Percentiles rank a stretch among this genome's conserved stretches.
These are phyloP conservation scores for Arthrobotrys iridis DNA, from an alignment of 2,329 filamentous ascomycete genomes.

Conservation along the genomic window DNA sequence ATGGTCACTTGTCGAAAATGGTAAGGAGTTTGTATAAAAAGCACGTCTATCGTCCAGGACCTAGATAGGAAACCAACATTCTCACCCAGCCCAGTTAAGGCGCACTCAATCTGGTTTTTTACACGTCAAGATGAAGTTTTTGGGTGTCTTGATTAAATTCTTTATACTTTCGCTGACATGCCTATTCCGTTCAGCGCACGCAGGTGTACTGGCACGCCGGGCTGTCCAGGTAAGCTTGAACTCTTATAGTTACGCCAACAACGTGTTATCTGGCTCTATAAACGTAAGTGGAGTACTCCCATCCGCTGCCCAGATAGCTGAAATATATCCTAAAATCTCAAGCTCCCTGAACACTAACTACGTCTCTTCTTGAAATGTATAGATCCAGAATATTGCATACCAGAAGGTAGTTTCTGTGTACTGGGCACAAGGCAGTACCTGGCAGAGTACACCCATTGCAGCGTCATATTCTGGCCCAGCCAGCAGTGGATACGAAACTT, in stretches of 20 bases:
- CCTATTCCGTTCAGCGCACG: conserved; percentile 20
- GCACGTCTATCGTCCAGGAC: conserved; percentile 16
- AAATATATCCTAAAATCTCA: background rate
- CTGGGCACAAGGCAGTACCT: conserved; percentile 57
- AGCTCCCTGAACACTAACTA: background rate
- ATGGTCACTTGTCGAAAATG: background rate
- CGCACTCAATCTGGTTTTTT: conserved; percentile 1
- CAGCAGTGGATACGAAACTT: conserved; percentile 57
- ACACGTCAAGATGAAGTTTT: conserved; percentile 14
- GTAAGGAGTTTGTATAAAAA: conserved; percentile 17
- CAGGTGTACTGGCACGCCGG: conserved; percentile 53
- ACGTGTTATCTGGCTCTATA: conserved; percentile 58
- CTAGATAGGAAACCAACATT: background rate
- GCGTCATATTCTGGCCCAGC: conserved; percentile 55
- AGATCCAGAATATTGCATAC: conserved; percentile 59
- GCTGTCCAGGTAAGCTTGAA: conserved; percentile 56
- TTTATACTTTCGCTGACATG: conserved; percentile 14
- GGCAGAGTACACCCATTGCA: conserved; percentile 54
- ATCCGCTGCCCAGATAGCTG: background rate
- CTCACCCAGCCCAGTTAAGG: background rate
- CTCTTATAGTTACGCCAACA: conserved; percentile 56
- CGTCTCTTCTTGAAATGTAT: background rate
- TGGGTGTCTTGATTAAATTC: conserved; percentile 12
- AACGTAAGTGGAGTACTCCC: too few species aligned
- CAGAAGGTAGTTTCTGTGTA: conserved; percentile 56